Evolutionary conservation across 305 asterid species (phyloP).

Genomic region (Salvia sclarea): DNA sequence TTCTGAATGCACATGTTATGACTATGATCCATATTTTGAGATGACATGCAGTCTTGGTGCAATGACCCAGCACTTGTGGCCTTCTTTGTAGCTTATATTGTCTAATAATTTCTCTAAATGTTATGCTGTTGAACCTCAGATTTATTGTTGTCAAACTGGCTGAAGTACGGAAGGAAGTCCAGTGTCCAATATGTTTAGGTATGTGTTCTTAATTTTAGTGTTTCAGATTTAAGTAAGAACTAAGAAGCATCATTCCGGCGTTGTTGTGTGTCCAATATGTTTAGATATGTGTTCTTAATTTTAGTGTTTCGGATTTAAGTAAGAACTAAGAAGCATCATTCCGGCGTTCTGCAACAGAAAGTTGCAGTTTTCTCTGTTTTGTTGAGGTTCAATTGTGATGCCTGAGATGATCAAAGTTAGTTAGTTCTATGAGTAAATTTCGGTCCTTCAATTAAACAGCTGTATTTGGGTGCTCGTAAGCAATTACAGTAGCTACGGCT

Average conservation of each 20-base stretch:
- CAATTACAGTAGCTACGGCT: neutral
- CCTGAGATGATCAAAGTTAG: neutral
- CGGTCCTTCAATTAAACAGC: neutral
- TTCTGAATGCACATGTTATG: neutral
- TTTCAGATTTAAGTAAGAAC: constrained; percentile 14
- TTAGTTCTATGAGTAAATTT: neutral
- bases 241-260: no score
- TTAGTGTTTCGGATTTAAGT: constrained; percentile 15
- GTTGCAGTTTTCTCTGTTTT: constrained; percentile 31
- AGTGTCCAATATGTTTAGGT: constrained; percentile 87
- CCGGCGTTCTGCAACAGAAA: constrained; percentile 28
- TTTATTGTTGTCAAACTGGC: constrained; percentile 58
- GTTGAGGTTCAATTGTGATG: constrained; percentile 22
- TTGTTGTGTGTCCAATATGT: constrained; percentile 92
- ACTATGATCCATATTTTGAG: neutral
- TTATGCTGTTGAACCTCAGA: constrained; percentile 40
- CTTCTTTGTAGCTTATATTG: constrained; percentile 18
- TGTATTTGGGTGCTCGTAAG: constrained; percentile 6
- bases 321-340: no score
- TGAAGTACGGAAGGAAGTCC: constrained; percentile 84
- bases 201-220: constrained; percentile 20
- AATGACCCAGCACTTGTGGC: constrained; percentile 3
- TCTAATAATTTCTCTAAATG: constrained; percentile 18
- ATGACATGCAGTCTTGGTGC: constrained; percentile 9
- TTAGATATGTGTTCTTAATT: constrained; percentile 41